These are phyloP conservation scores for Ganoderma multipileum DNA, from an alignment of 1,284 basidiomycete genomes.

Conservation along the genomic window DNA sequence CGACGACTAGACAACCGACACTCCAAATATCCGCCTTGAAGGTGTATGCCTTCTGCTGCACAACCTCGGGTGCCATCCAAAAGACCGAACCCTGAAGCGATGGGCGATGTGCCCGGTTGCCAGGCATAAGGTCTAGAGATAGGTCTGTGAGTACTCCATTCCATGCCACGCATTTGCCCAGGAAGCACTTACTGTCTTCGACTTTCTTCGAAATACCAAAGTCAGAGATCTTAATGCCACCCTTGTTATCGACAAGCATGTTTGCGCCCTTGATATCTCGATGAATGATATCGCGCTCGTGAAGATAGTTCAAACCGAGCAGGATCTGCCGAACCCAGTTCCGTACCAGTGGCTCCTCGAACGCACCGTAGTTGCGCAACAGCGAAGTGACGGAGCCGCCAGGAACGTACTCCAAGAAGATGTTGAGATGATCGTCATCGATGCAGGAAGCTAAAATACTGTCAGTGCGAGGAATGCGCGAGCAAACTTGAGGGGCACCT, in stretches of 20 bases:
- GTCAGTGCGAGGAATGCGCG: conserved; percentile 5
- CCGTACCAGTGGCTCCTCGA: conserved; percentile 93
- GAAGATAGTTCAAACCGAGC: conserved; percentile 91
- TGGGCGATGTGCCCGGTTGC: conserved; percentile 82
- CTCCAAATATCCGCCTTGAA: conserved; percentile 99
- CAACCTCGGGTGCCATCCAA: conserved; percentile 99
- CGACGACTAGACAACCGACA: conserved; percentile 95
- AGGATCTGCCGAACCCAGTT: conserved; percentile 97
- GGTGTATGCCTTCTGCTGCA: conserved; percentile 95
- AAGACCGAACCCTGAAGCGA: conserved; percentile 97
- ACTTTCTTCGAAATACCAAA: conserved; percentile 99
- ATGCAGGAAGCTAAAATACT: conserved; percentile 77
- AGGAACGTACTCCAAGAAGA: conserved; percentile 99
- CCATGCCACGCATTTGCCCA: not conserved
- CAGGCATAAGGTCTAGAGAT: conserved; percentile 75
- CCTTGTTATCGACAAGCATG: conserved; percentile 98
- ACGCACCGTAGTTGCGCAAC: conserved; percentile 93
- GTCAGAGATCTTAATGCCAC: conserved; percentile 98
- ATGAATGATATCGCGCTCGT: conserved; percentile 95
- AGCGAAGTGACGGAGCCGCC: conserved; percentile 96
- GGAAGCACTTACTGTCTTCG: conserved; percentile 80
- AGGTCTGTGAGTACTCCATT: not conserved
- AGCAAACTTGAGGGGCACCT: conserved; percentile 35
- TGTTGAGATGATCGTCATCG: conserved; percentile 91
- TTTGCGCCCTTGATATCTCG: conserved; percentile 99